phyloP scores from a whole-genome alignment of 805 yeast genomes.

The Kodamaea lidongshanica region DNA sequence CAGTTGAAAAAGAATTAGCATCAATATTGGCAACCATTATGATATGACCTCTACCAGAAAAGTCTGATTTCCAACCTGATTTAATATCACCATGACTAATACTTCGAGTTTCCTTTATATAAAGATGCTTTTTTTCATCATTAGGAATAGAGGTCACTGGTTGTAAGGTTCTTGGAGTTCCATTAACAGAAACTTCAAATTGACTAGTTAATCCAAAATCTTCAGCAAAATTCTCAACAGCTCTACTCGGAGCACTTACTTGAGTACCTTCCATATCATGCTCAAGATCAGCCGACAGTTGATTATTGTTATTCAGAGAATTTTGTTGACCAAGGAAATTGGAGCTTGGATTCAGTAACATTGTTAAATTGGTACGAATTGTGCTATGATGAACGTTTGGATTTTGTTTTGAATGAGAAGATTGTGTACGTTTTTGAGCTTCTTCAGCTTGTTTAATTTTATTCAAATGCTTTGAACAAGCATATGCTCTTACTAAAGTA shows the following conservation, averaged over 20 bases:
- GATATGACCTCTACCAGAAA: conserved; percentile 66
- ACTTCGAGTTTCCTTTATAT: conserved; percentile 67
- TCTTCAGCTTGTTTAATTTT: conserved; percentile 46
- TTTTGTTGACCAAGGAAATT: conserved; percentile 6
- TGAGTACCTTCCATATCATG: conserved; percentile 13
- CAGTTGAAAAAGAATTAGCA: conserved; percentile 53
- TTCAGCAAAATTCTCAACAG: conserved; percentile 21
- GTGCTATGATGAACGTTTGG: conserved; percentile 25
- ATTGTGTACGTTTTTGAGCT: conserved; percentile 16
- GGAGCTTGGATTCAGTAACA: conserved; percentile 9
- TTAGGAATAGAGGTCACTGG: conserved; percentile 14
- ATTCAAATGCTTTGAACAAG: conserved; percentile 53
- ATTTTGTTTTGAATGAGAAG: conserved; percentile 8
- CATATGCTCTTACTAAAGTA: conserved; percentile 51
- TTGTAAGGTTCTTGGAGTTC: conserved; percentile 11
- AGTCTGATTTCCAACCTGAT: conserved; percentile 95
- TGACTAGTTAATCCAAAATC: conserved; percentile 18
- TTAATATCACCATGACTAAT: conserved; percentile 76
- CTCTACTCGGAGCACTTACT: conserved; percentile 16
- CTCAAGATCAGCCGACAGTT: conserved; percentile 9
- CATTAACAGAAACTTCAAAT: conserved; percentile 19
- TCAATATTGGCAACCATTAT: conserved; percentile 71
- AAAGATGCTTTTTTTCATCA: conserved; percentile 29
- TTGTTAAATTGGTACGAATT: conserved; percentile 19
- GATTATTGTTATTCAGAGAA: conserved; percentile 5